phyloP scores from a whole-genome alignment of 768 basidiomycete genomes.

The Tylopilus intermedius region DNA sequence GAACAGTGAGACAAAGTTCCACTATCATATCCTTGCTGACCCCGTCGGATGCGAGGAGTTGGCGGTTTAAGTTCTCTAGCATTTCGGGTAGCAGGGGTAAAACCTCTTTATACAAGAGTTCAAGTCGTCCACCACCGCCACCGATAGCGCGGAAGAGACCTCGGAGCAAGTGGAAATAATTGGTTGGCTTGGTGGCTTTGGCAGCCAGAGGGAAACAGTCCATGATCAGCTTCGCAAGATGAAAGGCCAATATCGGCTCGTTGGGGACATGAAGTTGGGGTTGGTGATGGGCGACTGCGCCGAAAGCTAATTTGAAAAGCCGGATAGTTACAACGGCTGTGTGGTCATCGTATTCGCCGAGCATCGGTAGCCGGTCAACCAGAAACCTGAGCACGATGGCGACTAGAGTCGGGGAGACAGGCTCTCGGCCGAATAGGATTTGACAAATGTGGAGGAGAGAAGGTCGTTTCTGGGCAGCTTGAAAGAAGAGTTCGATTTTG shows the following conservation, averaged over 20 bases:
- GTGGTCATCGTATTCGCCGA: conserved; percentile 82
- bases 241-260: conserved; percentile 89
- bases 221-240: conserved; percentile 90
- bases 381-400: conserved; percentile 87
- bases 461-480: conserved; percentile 69
- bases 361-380: conserved; percentile 69
- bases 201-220: conserved; percentile 93
- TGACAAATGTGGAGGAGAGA: conserved; percentile 82
- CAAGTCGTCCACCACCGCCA: conserved; percentile 88
- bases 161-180: conserved; percentile 89
- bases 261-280: conserved; percentile 60
- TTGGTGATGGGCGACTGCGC: conserved; percentile 54
- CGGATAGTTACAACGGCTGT: conserved; percentile 82
- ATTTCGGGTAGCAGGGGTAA: conserved; percentile 94
- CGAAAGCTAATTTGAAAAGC: conserved; percentile 93
- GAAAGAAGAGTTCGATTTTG: conserved; percentile 88
- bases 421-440: conserved; percentile 71
- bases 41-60: conserved; percentile 82
- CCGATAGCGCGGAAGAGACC: conserved; percentile 91
- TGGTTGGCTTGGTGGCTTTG: conserved; percentile 83
- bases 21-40: conserved; percentile 86
- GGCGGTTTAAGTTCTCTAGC: conserved; percentile 90
- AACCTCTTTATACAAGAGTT: conserved; percentile 92
- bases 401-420: conserved; percentile 73
- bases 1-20: conserved; percentile 95